A percentile compares a stretch with the other conserved stretches of the same genome.
phyloP scores from a whole-genome alignment of 139 green algal species.

The Volvox reticuliferus region DNA sequence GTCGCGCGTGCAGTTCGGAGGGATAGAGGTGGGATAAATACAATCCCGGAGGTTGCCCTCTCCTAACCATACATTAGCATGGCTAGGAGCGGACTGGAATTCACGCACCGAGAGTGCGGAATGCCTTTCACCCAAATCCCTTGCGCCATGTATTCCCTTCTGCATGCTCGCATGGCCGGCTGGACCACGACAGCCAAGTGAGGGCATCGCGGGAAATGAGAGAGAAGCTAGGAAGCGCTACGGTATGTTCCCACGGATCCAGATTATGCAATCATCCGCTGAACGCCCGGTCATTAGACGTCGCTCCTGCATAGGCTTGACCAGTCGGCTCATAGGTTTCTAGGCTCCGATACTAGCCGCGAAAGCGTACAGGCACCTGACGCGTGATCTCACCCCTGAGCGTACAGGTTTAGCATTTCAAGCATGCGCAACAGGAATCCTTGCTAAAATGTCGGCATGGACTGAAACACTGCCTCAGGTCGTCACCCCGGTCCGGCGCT shows the following conservation, averaged over 20 bases:
- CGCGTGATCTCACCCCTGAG: background rate
- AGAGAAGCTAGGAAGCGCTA: slow-evolving; percentile 9
- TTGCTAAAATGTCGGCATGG: background rate
- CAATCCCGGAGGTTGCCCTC: background rate
- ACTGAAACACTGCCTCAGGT: slow-evolving; percentile 1
- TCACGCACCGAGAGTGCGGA: background rate
- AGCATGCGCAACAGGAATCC: background rate
- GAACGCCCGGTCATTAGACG: background rate
- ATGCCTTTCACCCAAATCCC: background rate
- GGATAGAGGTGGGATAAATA: too few relatives aligned
- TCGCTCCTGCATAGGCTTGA: background rate
- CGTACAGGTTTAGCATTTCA: background rate
- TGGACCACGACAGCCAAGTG: background rate
- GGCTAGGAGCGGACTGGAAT: too few relatives aligned
- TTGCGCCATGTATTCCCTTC: background rate
- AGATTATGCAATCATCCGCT: background rate
- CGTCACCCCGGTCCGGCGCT: slow-evolving; percentile 24
- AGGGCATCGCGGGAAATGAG: background rate
- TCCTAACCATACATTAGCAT: too few relatives aligned
- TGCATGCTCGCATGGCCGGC: background rate
- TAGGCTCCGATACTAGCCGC: too few relatives aligned
- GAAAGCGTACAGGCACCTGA: background rate
- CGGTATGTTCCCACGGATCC: background rate
- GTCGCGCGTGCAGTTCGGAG: too few relatives aligned
- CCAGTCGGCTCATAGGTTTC: too few relatives aligned